Conservation (phyloP, 495 filamentous ascomycete genomes). For the Hypoxylon fuscum region DNA sequence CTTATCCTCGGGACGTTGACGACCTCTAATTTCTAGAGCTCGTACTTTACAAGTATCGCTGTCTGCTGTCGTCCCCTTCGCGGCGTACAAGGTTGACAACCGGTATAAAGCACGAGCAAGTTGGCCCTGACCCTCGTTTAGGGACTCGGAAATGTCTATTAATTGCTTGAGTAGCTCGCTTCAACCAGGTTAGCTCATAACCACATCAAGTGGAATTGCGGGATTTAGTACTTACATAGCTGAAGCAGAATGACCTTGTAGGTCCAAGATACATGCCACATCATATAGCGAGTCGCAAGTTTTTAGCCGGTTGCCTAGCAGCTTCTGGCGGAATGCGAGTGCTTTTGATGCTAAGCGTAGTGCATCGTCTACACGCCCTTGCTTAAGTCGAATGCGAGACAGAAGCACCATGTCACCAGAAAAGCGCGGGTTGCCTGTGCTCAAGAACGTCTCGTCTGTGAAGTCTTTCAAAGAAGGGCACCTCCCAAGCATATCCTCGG, state of each 20-base stretch:
- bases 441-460: conserved; percentile 40
- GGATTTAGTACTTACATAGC: conserved; percentile 12
- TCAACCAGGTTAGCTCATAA: not conserved
- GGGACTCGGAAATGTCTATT: conserved; percentile 4
- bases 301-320: conserved; percentile 30
- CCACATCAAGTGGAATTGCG: not conserved
- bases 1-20: conserved; percentile 5
- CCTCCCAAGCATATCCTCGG: conserved; percentile 39
- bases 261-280: conserved; percentile 28
- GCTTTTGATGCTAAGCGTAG: conserved; percentile 31
- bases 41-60: not conserved
- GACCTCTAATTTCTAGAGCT: not conserved
- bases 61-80: not conserved
- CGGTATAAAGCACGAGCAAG: conserved; percentile 1
- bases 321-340: conserved; percentile 32
- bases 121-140: conserved; percentile 8
- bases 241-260: conserved; percentile 19
- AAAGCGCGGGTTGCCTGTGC: conserved; percentile 38
- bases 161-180: conserved; percentile 4
- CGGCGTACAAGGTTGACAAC: not conserved
- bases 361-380: conserved; percentile 5
- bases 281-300: conserved; percentile 43
- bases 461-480: conserved; percentile 40
- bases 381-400: conserved; percentile 18
- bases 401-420: conserved; percentile 39